These are phyloP conservation scores for Dioszegia aurantiaca DNA, from an alignment of 768 basidiomycete species.

Conservation along the genomic window DNA sequence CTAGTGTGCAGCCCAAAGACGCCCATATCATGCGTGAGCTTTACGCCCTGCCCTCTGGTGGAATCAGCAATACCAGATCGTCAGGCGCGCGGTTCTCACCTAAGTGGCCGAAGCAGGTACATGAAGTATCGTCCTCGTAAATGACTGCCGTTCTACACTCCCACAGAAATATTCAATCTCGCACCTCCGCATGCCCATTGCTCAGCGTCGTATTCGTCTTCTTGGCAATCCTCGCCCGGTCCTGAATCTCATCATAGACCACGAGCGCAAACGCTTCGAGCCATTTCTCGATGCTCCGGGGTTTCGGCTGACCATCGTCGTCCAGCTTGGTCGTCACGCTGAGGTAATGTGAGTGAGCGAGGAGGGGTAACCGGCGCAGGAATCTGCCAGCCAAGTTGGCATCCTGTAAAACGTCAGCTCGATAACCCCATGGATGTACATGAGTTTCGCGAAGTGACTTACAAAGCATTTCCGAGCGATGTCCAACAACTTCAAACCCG, in stretches of 20 bases:
- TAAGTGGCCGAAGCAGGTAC: too few species aligned
- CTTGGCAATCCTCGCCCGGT: slow-evolving; percentile 33
- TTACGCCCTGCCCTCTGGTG: too few species aligned
- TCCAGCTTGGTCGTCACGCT: slow-evolving; percentile 27
- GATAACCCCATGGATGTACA: background rate
- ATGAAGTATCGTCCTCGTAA: too few species aligned
- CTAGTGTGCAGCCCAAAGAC: too few species aligned
- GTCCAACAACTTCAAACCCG: slow-evolving; percentile 62
- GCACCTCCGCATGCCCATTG: background rate
- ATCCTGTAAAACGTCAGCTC: slow-evolving; percentile 40
- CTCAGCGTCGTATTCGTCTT: slow-evolving; percentile 6
- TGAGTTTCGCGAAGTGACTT: slow-evolving; percentile 44
- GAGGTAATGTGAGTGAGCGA: slow-evolving; percentile 82
- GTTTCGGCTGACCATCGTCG: slow-evolving; percentile 49
- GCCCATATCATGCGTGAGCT: too few species aligned
- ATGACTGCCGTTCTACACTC: too few species aligned
- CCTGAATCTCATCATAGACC: slow-evolving; percentile 56
- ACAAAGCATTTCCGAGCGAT: slow-evolving; percentile 80
- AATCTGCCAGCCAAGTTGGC: slow-evolving; percentile 88
- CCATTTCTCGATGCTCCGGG: slow-evolving; percentile 64
- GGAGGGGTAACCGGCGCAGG: slow-evolving; percentile 85
- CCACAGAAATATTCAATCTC: background rate
- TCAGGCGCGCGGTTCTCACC: too few species aligned
- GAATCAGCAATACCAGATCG: too few species aligned
- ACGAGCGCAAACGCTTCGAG: slow-evolving; percentile 79